Evolutionary conservation across 208 protist genomes (phyloP).

Genomic region (Crithidia acanthocephali): DNA sequence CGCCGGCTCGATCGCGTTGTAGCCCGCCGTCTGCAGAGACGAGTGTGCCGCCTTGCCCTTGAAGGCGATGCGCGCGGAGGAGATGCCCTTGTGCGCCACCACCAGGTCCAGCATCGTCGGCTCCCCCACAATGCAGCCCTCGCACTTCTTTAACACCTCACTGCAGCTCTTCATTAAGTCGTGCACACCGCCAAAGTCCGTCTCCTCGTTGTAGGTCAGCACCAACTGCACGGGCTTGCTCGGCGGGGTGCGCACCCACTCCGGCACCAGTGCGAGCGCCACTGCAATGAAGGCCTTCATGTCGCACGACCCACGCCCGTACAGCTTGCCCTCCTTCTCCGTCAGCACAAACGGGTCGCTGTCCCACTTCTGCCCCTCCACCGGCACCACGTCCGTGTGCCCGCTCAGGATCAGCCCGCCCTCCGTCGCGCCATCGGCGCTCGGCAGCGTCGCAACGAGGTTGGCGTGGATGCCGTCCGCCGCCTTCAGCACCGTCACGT

Average conservation of each 20-base stretch:
- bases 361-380: conserved; percentile 73
- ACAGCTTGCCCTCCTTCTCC: conserved; percentile 63
- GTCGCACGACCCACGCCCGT: conserved; percentile 68
- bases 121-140: conserved; percentile 67
- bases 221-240: conserved; percentile 65
- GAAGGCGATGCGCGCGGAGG: conserved; percentile 29
- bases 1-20: conserved; percentile 41
- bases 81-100: conserved; percentile 59
- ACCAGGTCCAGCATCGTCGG: conserved; percentile 53
- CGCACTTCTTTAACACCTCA: conserved; percentile 36
- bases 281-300: conserved; percentile 83
- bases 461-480: conserved; percentile 62
- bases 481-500: conserved; percentile 37
- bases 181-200: conserved; percentile 38
- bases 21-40: conserved; percentile 50
- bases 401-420: conserved; percentile 74
- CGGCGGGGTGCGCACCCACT: conserved; percentile 49
- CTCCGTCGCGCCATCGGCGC: conserved; percentile 42
- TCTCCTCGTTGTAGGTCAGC: conserved; percentile 61
- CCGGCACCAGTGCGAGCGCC: conserved; percentile 44
- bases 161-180: conserved; percentile 31
- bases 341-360: conserved; percentile 66
- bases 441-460: conserved; percentile 63
- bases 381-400: conserved; percentile 77
- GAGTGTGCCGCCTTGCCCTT: conserved; percentile 57